Conservation (phyloP, 176 grass and related monocot genomes). For the Juncus effusus region DNA sequence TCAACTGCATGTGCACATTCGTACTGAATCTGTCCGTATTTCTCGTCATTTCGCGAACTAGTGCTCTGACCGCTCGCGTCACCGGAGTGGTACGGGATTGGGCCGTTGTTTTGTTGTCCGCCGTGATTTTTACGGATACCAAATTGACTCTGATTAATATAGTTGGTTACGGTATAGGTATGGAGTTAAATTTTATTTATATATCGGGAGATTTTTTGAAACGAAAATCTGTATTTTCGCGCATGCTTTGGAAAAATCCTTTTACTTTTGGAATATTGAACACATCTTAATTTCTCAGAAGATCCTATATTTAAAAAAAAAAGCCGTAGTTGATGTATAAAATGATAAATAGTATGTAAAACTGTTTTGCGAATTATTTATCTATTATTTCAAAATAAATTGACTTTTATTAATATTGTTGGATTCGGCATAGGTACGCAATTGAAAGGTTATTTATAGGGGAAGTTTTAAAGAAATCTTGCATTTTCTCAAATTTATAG, state of each 20-base stretch:
- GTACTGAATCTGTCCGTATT: slow-evolving; percentile 93
- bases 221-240: not conserved
- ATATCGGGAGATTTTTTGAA: not conserved
- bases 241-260: not conserved
- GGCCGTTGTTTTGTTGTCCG: slow-evolving; percentile 82
- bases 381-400: too few relatives aligned
- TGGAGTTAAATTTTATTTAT: slow-evolving; percentile 19
- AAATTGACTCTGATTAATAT: slow-evolving; percentile 87
- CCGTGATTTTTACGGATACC: slow-evolving; percentile 92
- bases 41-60: slow-evolving; percentile 93
- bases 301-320: not conserved
- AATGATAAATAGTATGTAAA: too few relatives aligned
- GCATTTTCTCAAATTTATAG: too few relatives aligned
- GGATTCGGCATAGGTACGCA: too few relatives aligned
- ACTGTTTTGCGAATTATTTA: too few relatives aligned
- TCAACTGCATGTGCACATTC: slow-evolving; percentile 96
- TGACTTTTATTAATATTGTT: too few relatives aligned
- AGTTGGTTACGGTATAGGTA: slow-evolving; percentile 98
- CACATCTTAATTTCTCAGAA: not conserved
- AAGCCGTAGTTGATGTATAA: not conserved
- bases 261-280: not conserved
- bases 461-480: too few relatives aligned
- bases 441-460: too few relatives aligned
- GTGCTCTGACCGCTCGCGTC: slow-evolving; percentile 91
- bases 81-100: slow-evolving; percentile 97